These are phyloP conservation scores for Escallonia rubra DNA, from an alignment of 129 eudicot genomes.

Conservation along the genomic window DNA sequence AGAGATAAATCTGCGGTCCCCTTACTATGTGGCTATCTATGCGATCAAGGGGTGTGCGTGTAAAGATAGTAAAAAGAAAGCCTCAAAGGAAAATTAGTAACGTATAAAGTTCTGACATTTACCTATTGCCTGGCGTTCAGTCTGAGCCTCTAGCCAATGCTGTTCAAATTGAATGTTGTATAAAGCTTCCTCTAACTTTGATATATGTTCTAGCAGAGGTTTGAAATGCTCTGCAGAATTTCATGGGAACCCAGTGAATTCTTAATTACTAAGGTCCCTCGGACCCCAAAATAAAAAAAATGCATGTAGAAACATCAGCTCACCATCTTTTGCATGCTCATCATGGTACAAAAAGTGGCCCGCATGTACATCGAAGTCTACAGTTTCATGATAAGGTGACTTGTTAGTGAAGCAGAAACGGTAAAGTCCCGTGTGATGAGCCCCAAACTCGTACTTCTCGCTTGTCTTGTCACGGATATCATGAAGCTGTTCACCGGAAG, in stretches of 20 bases:
- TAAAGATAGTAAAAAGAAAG: background rate
- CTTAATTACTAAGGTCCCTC: background rate
- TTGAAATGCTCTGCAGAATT: constrained; percentile 72
- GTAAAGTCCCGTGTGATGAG: constrained; percentile 65
- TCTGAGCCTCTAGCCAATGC: constrained; percentile 92
- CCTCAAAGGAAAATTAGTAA: background rate
- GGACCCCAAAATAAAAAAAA: background rate
- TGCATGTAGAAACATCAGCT: constrained; percentile 4
- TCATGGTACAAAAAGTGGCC: constrained; percentile 49
- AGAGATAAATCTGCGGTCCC: too few species aligned
- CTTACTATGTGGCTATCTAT: too few species aligned
- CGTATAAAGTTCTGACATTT: constrained; percentile 5
- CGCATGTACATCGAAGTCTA: constrained; percentile 80
- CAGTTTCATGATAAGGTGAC: constrained; percentile 82
- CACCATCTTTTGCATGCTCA: constrained; percentile 97
- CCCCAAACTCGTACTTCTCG: constrained; percentile 70
- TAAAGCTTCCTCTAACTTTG: constrained; percentile 65
- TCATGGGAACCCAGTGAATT: too few species aligned
- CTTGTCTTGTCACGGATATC: constrained; percentile 72
- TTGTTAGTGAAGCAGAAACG: constrained; percentile 79
- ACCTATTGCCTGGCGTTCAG: constrained; percentile 81
- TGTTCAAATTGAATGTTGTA: constrained; percentile 73
- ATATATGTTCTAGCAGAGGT: constrained; percentile 65
- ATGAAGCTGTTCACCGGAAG: constrained; percentile 77
- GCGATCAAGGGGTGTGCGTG: too few species aligned